Conservation (phyloP, 2,329 filamentous ascomycete species). For the Alternaria arborescens region DNA sequence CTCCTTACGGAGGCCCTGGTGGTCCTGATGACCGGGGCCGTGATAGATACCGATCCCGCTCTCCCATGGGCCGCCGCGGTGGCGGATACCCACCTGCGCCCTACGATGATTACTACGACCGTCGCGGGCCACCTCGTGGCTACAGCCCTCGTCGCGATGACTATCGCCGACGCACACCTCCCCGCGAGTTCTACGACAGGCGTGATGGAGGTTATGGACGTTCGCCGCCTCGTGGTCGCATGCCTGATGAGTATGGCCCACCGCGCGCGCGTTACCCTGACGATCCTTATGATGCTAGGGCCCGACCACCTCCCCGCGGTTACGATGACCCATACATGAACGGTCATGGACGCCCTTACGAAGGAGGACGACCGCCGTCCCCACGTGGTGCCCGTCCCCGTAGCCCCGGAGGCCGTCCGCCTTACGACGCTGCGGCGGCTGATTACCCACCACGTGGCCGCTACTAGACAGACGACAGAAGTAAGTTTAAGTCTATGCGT, state of each 20-base stretch:
- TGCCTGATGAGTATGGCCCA: constrained; percentile 77
- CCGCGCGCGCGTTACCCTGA: constrained; percentile 72
- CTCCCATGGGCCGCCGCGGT: constrained; percentile 67
- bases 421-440: constrained; percentile 55
- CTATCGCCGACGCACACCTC: constrained; percentile 80
- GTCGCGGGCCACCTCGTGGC: constrained; percentile 79
- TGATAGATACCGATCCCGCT: constrained; percentile 83
- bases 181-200: constrained; percentile 87
- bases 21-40: constrained; percentile 71
- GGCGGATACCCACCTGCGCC: constrained; percentile 66
- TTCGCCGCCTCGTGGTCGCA: constrained; percentile 71
- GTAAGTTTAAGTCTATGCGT: constrained; percentile 4
- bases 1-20: constrained; percentile 45
- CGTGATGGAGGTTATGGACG: constrained; percentile 67
- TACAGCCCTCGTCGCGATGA: constrained; percentile 89
- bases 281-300: constrained; percentile 72
- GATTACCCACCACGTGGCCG: constrained; percentile 56
- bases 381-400: constrained; percentile 49
- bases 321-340: constrained; percentile 69
- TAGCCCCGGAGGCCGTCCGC: constrained; percentile 69
- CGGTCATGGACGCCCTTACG: constrained; percentile 65
- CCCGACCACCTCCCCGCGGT: constrained; percentile 63
- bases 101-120: constrained; percentile 76
- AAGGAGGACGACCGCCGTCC: constrained; percentile 56
- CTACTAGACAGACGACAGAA: constrained; percentile 38